Base-by-base conservation (phyloP, 192 early-diverging fungal genomes). In the Coemansia sp. region DNA sequence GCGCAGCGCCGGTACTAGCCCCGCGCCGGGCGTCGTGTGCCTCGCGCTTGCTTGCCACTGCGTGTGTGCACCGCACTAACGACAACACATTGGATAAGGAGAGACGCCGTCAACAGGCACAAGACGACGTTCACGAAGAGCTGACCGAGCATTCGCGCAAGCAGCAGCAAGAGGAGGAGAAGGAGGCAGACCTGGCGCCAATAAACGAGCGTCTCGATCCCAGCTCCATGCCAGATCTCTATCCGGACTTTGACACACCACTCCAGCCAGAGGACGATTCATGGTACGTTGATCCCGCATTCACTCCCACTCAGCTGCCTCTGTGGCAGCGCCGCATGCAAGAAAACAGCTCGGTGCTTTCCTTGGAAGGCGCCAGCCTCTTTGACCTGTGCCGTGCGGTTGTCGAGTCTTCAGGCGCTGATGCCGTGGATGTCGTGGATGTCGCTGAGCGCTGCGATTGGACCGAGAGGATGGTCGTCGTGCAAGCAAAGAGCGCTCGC, bases 151-250 rank as follows among this genome's bases (percentile, higher is more conserved):
- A 71, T 29, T 39, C 37, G 39, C 71, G 77, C 29, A 41, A 46
- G 22, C 46, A 17, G 43, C n/a, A 62, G 60, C 51, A 56, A n/a
- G 20, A 22, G 20, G 39, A 29, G 35, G 12, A 11, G 49, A 40
- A 17, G 58, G 60, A 20, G n/a, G 25, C 6, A 3, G 68, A 70
- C 11, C 15, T 74, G 14, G 72, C 77, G 43, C 77, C 77, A 11
- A 69, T 74, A 14, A 62, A 71, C 22, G 77, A 80, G 35, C 64
- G 77, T 1, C 72, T 80, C 2, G 77, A 80, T 64, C 77, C 77
- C 37, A 68, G 68, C 20, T 42, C 57, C 2, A 40, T 74, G 2
- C 77, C 77, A 2, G 77, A 65, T 9, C 71, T 80, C 36, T 80
- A 80, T 19, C 77, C 77, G 1, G 65, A 74, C 25, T 68, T 80